Evolutionary conservation across 2,329 filamentous ascomycete species (phyloP), one percentile per base, ranked within the genome.

Genomic region (Ambrosiella cleistominuta): DNA sequence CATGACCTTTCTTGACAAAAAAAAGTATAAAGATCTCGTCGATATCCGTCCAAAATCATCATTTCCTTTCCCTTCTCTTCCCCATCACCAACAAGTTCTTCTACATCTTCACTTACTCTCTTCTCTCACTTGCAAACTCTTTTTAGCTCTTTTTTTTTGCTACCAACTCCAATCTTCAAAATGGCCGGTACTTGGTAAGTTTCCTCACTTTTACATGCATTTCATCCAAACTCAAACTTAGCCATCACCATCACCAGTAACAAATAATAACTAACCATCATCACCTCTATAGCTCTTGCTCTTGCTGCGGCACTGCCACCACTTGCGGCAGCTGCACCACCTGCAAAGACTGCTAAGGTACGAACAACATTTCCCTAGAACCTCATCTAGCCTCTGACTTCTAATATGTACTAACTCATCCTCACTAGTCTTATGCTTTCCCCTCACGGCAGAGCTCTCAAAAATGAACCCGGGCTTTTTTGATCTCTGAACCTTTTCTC

Each of bases 111-210:
- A 13, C 44, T 44, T 39, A 12, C 36, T 55, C 15, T 38, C 59
- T 53, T 55, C 37, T 51, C 19, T 19, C 8, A 54, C 54, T 38
- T 15, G n/a, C 49, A 45, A 40, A 35, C 52, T 60, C 36, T 54
- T 53, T 56, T 49, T 27, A 27, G 15, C 38, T 50, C 40, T 47
- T 49, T 39, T n/a, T 38, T 42, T 52, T 45, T 51, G 17, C 38
- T 42, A 53, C 17, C 57, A 12, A 52, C 19, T 35, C 39, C 39
- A 58, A 56, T 47, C n/a, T 53, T 61, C 56, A 56, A 61, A 61
- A 61, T 61, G 59, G 38, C 57, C 55, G 11, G 15, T 37, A 9
- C 51, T 36, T 61, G 59, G 59, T 61, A 52, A 7, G 59, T 60
- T 3, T 1, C 13, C 15, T 42, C 49, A 13, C 12, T 37, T 19